Base-by-base conservation (phyloP, 2,329 filamentous ascomycete genomes). In the Cryphonectria japonica region DNA sequence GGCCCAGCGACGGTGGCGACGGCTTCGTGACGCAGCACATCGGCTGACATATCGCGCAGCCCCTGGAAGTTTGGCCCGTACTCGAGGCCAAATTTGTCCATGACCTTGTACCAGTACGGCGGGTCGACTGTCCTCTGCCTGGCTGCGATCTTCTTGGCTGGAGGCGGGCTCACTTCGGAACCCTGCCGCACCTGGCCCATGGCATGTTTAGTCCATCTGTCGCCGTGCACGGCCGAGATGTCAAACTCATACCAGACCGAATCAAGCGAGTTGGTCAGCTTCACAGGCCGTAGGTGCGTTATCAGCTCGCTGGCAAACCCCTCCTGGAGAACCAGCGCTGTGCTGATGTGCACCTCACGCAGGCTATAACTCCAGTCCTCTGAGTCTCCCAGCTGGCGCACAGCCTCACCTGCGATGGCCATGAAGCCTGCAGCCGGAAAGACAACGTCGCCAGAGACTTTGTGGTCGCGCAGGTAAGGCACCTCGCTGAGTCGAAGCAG, bases 401-500 rank as follows among this genome's bases (percentile, higher is more conserved):
- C n/a, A 7, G 76, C 69, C 67, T 76, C 71, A 5, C 75, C 69
- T 7, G 71, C 75, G 70, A 74, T 70, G 39, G 69, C 57, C 16
- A 73, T 34, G 37, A 73, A 73, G 0, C 72, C 74, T 0, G 72
- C 54, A 5, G 66, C 66, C 14, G 69, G 65, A 32, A 75, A 41
- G 59, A 72, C 75, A 14, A 77, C 74, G 5, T 75, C 73, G 9
- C 67, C 71, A n/a, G 74, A 75, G 8, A 76, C 68, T 37, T 73
- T 59, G 69, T 78, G 77, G 29, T 75, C 77, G 34, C 75, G 73
- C 29, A 80, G 67, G 70, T 82, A 84, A 37, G 85, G 79, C 5
- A 75, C 74, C 39, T 75, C 72, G 13, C 66, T 72, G 13, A 76
- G 54, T 0, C 60, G 54, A 0, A 70, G 46, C 68, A 71, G 73